Evolutionary conservation across 805 yeast species (phyloP), one percentile per base, ranked within the genome.

Genomic region (Wickerhamia fluorescens): DNA sequence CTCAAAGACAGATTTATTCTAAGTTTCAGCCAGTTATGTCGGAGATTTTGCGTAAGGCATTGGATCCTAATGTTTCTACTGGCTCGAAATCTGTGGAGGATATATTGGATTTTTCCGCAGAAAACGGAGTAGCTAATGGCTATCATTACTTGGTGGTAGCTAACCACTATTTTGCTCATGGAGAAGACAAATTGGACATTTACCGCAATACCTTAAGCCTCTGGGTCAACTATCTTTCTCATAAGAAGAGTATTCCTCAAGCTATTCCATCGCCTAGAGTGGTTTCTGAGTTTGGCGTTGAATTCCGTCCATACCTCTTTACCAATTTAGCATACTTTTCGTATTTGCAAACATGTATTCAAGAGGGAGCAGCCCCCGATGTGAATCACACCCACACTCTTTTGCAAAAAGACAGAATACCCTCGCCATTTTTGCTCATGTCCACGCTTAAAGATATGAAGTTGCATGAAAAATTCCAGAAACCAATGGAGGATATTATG

Each of bases 221-320:
- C 13, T 61, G 68, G 68, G 53, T 62, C 32, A 44, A 42, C 30
- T 48, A 34, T 35, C 32, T 57, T 29, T 65, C 59, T 41, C 47
- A 48, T 36, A 29, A 32, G 18, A 35, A 41, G 38, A 18, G 29
- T 12, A 20, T 27, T 14, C 29, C 28, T 5, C 27, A 23, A 13
- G 21, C 12, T 14, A 25, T 20, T 20, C 28, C 33, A 8, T 18
- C 20, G 19, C 33, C 36, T 7, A 28, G 27, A 25, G 25, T 33
- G 17, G 24, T 33, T 16, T 26, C 22, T 18, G 33, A 29, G 9
- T 17, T 29, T 10, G 36, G 30, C 4, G 27, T 38, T n/a, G 38
- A 34, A 16, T 41, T 26, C 40, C 35, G 30, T 25, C 35, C 33
- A 14, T 34, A 32, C 34, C 36, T 43, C 23, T 27, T 45, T 15